Conservation (phyloP, 164 flowering plant species). For the Liriodendron chinense region DNA sequence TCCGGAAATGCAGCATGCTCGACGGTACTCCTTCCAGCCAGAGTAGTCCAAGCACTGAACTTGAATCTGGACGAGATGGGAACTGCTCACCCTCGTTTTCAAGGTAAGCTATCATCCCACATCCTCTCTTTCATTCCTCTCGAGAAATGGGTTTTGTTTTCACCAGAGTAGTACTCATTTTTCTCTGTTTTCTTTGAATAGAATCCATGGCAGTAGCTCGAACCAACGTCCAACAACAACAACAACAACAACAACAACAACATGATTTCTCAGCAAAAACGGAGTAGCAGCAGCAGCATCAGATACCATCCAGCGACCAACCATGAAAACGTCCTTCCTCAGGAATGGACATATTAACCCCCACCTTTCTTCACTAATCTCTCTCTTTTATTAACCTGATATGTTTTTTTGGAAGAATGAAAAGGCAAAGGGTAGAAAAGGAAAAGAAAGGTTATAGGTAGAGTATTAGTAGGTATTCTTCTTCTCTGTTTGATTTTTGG, state of each 20-base stretch:
- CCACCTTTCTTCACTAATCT: background rate
- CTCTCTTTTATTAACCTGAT: background rate
- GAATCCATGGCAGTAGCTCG: background rate
- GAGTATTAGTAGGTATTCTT: background rate
- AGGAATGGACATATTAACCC: conserved; percentile 76
- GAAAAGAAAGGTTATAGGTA: background rate
- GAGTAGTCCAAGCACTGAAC: conserved; percentile 67
- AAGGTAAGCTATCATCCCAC: background rate
- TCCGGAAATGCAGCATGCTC: conserved; percentile 41
- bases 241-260: conserved; percentile 7
- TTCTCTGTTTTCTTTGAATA: background rate
- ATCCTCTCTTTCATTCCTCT: background rate
- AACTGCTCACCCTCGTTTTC: conserved; percentile 25
- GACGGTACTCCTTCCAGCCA: conserved; percentile 61
- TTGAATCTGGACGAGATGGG: conserved; percentile 47
- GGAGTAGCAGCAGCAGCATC: conserved; percentile 9
- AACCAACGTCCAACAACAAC: conserved; percentile 20
- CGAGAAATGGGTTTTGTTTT: background rate
- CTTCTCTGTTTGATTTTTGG: background rate
- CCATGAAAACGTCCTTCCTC: conserved; percentile 59
- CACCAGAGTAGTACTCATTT: background rate
- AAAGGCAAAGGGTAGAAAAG: background rate
- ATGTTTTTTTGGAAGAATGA: background rate
- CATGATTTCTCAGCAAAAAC: background rate
- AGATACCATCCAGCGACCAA: conserved; percentile 16